phyloP scores from a whole-genome alignment of 441 rosid genomes.

The Pelargonium fulgidum region DNA sequence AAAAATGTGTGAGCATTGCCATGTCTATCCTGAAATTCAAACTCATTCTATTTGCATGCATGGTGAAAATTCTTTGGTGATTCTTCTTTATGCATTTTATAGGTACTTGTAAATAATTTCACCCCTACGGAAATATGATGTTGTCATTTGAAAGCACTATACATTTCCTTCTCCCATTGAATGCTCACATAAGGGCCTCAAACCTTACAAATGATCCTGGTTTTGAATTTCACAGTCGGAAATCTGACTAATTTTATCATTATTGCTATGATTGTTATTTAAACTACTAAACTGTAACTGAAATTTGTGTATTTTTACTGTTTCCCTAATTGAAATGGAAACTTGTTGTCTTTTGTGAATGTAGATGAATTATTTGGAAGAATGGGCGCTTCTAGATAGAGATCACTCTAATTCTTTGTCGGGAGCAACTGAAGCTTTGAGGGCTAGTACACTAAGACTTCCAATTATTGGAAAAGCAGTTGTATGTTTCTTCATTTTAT shows the following conservation, averaged over 20 bases:
- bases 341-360: conserved; percentile 17
- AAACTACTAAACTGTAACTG: neutral
- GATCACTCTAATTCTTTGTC: conserved; percentile 43
- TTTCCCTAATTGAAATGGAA: conserved; percentile 2
- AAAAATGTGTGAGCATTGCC: no score
- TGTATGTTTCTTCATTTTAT: conserved; percentile 24
- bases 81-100: no score
- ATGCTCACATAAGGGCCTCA: no score
- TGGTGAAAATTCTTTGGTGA: no score
- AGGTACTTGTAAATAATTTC: no score
- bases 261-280: neutral
- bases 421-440: conserved; percentile 55
- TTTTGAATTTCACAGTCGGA: no score
- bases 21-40: no score
- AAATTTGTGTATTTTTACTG: neutral
- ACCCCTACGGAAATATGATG: no score
- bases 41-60: no score
- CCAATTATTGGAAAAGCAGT: conserved; percentile 50
- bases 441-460: conserved; percentile 63
- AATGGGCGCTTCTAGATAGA: conserved; percentile 47
- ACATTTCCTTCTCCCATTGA: no score
- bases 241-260: neutral
- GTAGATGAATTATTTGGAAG: conserved; percentile 44
- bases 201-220: no score
- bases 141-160: no score